A percentile compares a stretch with the other conserved stretches of the same genome.
phyloP scores from a whole-genome alignment of 1,284 basidiomycete species.

The Cutaneotrichosporon spelunceum region DNA sequence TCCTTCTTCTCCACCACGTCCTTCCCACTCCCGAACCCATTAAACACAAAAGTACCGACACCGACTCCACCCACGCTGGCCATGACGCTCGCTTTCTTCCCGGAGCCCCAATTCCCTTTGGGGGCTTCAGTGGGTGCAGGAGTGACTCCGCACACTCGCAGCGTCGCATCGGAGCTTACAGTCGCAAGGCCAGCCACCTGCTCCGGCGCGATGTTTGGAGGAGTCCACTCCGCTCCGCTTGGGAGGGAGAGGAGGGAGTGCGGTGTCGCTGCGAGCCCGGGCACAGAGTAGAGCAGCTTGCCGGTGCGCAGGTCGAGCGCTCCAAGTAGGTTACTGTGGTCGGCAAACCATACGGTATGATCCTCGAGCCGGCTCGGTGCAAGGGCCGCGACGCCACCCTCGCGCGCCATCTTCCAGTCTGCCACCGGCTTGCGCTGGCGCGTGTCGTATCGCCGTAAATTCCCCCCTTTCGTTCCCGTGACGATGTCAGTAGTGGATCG shows the following conservation, averaged over 20 bases:
- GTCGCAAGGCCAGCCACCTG: conserved; percentile 34
- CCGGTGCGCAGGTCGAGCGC: conserved; percentile 74
- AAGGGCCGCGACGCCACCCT: conserved; percentile 59
- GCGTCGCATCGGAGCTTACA: conserved; percentile 48
- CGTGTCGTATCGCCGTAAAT: conserved; percentile 75
- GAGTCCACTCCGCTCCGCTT: conserved; percentile 3
- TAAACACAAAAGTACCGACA: conserved; percentile 57
- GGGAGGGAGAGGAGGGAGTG: conserved; percentile 40
- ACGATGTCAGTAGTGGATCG: conserved; percentile 56
- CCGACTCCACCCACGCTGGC: conserved; percentile 68
- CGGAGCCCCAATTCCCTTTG: conserved; percentile 59
- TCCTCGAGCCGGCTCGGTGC: background rate
- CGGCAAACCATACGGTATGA: conserved; percentile 68
- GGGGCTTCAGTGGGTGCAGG: conserved; percentile 58
- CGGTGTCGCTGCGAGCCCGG: conserved; percentile 39
- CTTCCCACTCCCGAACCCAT: conserved; percentile 54
- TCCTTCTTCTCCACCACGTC: conserved; percentile 38
- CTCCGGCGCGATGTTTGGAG: background rate
- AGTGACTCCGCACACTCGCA: conserved; percentile 68
- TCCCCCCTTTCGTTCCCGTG: conserved; percentile 72
- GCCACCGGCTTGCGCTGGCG: conserved; percentile 63
- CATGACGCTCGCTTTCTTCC: conserved; percentile 62
- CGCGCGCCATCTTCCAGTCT: conserved; percentile 49
- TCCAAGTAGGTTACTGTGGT: conserved; percentile 66
- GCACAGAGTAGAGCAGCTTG: conserved; percentile 65